Evolutionary conservation across 208 protist species (phyloP).

Genomic region (Angomonas deanei): DNA sequence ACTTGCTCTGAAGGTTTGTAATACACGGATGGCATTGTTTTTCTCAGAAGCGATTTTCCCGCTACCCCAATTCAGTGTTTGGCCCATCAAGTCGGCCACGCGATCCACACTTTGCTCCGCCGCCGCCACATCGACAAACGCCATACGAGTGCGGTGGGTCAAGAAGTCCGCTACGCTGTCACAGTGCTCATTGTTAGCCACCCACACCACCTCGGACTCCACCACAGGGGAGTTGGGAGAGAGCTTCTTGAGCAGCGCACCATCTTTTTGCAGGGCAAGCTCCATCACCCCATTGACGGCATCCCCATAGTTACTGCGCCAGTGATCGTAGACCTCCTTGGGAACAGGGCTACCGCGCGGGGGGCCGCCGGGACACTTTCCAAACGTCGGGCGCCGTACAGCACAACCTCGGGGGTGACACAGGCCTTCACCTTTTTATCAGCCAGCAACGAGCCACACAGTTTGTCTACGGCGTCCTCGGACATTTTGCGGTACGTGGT

Average conservation of each 20-base stretch:
- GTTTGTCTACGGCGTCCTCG: slow-evolving; percentile 82
- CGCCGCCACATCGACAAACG: slow-evolving; percentile 77
- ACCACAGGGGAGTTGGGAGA: slow-evolving; percentile 56
- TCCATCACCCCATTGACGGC: slow-evolving; percentile 34
- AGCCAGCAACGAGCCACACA: slow-evolving; percentile 42
- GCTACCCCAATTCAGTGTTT: slow-evolving; percentile 69
- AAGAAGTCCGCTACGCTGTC: slow-evolving; percentile 88
- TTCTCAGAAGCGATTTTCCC: slow-evolving; percentile 42
- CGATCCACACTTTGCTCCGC: slow-evolving; percentile 65
- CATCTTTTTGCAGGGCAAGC: slow-evolving; percentile 28
- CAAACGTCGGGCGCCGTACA: slow-evolving; percentile 76
- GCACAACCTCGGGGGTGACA: slow-evolving; percentile 63
- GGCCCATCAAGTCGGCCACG: slow-evolving; percentile 85
- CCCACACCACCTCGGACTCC: slow-evolving; percentile 88
- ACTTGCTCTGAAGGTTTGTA: slow-evolving; percentile 55
- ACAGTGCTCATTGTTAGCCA: slow-evolving; percentile 80
- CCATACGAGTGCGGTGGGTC: slow-evolving; percentile 85
- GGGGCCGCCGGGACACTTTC: slow-evolving; percentile 14
- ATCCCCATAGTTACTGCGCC: slow-evolving; percentile 64
- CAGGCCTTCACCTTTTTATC: slow-evolving; percentile 36
- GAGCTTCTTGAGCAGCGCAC: slow-evolving; percentile 32
- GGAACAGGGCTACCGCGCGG: slow-evolving; percentile 24
- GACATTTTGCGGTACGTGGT: slow-evolving; percentile 95
- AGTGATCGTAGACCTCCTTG: slow-evolving; percentile 62
- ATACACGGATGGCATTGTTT: slow-evolving; percentile 37